These are phyloP conservation scores for Peniophora sp. DNA, from an alignment of 1,284 basidiomycete genomes.

Conservation along the genomic window DNA sequence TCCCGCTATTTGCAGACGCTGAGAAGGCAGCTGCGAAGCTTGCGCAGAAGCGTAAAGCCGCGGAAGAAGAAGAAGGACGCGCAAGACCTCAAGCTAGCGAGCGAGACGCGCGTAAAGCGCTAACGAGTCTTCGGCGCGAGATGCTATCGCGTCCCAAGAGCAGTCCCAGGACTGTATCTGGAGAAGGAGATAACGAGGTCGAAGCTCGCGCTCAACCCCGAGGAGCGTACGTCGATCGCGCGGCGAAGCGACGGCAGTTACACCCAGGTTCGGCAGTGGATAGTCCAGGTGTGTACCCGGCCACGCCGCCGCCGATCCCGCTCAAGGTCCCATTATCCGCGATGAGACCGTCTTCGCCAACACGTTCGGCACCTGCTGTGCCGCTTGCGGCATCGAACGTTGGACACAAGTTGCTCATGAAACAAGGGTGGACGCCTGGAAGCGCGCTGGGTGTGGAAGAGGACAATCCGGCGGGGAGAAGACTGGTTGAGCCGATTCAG, in stretches of 20 bases:
- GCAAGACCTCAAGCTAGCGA: constrained; percentile 18
- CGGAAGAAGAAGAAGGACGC: constrained; percentile 23
- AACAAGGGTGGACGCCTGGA: constrained; percentile 71
- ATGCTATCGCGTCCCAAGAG: constrained; percentile 43
- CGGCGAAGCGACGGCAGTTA: constrained; percentile 56
- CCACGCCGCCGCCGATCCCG: constrained; percentile 2
- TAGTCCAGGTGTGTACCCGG: constrained; percentile 22
- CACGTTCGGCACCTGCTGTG: constrained; percentile 28
- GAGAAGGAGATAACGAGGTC: constrained; percentile 1
- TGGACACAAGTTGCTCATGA: constrained; percentile 57
- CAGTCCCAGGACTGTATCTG: constrained; percentile 5
- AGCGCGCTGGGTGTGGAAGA: constrained; percentile 39
- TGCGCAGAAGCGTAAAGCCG: constrained; percentile 20
- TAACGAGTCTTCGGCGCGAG: constrained; percentile 52
- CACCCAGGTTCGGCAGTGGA: constrained; percentile 40
- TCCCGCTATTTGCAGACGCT: constrained; percentile 46
- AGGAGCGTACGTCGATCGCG: constrained; percentile 51
- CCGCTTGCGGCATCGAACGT: constrained; percentile 52
- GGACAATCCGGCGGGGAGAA: constrained; percentile 22
- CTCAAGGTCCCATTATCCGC: constrained; percentile 8
- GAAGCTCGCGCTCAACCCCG: background rate
- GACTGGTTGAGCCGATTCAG: constrained; percentile 50
- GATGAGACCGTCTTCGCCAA: constrained; percentile 7
- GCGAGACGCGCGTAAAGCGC: constrained; percentile 49
- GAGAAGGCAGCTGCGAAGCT: constrained; percentile 9